A percentile compares a stretch with the other conserved stretches of the same genome.
These are phyloP conservation scores for Hepatocystis sp. DNA, from an alignment of 169 alveolate genomes.

Conservation along the genomic window DNA sequence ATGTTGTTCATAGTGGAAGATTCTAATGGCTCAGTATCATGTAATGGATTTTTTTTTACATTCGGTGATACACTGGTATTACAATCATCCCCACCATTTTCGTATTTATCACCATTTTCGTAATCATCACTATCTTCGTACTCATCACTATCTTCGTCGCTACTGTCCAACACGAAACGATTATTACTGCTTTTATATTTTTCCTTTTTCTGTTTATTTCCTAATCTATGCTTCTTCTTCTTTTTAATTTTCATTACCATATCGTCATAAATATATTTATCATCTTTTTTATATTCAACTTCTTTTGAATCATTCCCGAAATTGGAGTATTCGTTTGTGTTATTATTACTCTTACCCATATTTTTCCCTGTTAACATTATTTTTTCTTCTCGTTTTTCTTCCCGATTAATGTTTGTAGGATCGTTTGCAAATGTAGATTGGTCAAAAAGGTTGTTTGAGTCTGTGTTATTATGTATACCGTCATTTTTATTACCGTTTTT, in stretches of 20 bases:
- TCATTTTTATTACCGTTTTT: too few relatives aligned
- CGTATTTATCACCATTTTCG: neutral
- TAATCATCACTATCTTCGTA: neutral
- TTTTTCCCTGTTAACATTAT: too few relatives aligned
- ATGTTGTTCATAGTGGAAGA: slow-evolving; percentile 26
- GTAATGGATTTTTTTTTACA: slow-evolving; percentile 40
- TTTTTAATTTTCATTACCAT: neutral
- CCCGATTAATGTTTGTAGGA: too few relatives aligned
- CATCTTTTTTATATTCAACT: neutral
- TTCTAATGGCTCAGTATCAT: slow-evolving; percentile 54
- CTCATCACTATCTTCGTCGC: neutral
- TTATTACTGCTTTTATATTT: too few relatives aligned
- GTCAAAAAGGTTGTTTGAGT: too few relatives aligned
- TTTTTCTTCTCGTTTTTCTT: too few relatives aligned
- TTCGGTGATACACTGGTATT: neutral
- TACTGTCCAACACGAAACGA: too few relatives aligned
- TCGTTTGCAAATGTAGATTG: too few relatives aligned
- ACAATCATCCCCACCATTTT: neutral
- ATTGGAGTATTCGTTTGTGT: too few relatives aligned
- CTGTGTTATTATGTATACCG: too few relatives aligned
- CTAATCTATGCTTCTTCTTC: neutral
- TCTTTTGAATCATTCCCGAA: neutral
- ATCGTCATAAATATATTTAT: neutral
- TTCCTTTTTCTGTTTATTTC: too few relatives aligned
- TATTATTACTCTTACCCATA: too few relatives aligned